phyloP scores from a whole-genome alignment of 139 green algal species.

The Tetradesmus lagerheimii region DNA sequence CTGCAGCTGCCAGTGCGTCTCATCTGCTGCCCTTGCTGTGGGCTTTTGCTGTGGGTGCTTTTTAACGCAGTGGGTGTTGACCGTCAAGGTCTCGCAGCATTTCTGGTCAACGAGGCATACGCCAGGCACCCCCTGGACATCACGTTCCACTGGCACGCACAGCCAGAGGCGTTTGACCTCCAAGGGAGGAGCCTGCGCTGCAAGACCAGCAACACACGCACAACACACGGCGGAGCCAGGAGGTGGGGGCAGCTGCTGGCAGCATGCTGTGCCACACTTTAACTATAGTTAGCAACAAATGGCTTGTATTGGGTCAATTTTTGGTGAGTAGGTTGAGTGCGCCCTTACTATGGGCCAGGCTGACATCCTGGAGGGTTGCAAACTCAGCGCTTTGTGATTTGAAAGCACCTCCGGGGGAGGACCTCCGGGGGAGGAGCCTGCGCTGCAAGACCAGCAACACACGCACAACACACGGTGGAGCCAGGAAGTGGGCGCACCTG shows the following conservation, averaged over 20 bases:
- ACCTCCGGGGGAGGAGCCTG: background rate
- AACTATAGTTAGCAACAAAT: background rate
- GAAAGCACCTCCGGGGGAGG: too few species aligned
- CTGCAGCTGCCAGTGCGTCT: background rate
- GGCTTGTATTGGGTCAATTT: too few species aligned
- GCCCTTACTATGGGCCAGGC: too few species aligned
- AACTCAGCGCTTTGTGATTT: too few species aligned
- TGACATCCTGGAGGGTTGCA: too few species aligned
- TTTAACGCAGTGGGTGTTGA: conserved; percentile 45
- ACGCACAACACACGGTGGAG: background rate
- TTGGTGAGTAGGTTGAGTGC: too few species aligned
- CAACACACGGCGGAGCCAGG: background rate
- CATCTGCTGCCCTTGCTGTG: conserved; percentile 4
- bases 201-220: background rate
- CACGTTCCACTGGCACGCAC: conserved; percentile 37
- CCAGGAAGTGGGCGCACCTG: background rate
- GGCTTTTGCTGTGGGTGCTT: conserved; percentile 14
- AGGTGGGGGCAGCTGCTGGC: background rate
- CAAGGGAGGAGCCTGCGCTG: background rate
- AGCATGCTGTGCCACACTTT: background rate
- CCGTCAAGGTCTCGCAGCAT: conserved; percentile 1
- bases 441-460: background rate
- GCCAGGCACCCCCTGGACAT: background rate
- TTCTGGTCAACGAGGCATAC: conserved; percentile 7
- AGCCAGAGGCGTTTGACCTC: conserved; percentile 8